phyloP scores from a whole-genome alignment of 495 filamentous ascomycete species.

The Glutinoglossum americanum region DNA sequence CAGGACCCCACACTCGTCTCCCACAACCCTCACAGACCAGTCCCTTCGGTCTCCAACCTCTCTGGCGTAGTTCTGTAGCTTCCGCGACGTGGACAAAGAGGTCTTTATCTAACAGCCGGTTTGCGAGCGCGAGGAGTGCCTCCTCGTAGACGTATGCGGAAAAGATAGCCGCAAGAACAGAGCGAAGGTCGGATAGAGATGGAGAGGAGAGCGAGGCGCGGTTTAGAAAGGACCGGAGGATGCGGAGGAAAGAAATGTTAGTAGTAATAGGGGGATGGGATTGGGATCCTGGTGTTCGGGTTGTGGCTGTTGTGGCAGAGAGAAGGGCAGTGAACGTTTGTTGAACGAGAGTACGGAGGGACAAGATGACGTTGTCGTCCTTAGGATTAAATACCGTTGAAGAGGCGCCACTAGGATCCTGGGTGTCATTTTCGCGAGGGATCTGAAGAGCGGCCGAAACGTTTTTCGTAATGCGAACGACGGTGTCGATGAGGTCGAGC shows the following conservation, averaged over 20 bases:
- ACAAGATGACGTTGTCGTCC: constrained; percentile 28
- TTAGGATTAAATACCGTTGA: neutral
- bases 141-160: constrained; percentile 88
- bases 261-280: constrained; percentile 15
- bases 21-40: constrained; percentile 77
- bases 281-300: constrained; percentile 8
- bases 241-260: constrained; percentile 64
- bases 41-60: constrained; percentile 71
- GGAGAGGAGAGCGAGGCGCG: constrained; percentile 63
- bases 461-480: constrained; percentile 57
- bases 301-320: constrained; percentile 11
- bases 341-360: constrained; percentile 63
- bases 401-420: constrained; percentile 2
- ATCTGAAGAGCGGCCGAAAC: constrained; percentile 5
- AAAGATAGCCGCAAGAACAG: constrained; percentile 73
- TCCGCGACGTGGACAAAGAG: constrained; percentile 68
- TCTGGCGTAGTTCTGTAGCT: constrained; percentile 50
- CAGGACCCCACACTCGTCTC: constrained; percentile 71
- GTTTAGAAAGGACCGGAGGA: constrained; percentile 76
- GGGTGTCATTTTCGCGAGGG: constrained; percentile 4
- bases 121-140: constrained; percentile 64
- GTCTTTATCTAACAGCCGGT: constrained; percentile 70
- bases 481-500: constrained; percentile 71
- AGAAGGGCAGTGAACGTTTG: constrained; percentile 78
- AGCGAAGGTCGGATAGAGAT: constrained; percentile 65